A percentile compares a stretch with the other conserved stretches of the same genome.
These are phyloP conservation scores for Fusarium paranaense DNA, from an alignment of 2,329 filamentous ascomycete genomes.

Conservation along the genomic window DNA sequence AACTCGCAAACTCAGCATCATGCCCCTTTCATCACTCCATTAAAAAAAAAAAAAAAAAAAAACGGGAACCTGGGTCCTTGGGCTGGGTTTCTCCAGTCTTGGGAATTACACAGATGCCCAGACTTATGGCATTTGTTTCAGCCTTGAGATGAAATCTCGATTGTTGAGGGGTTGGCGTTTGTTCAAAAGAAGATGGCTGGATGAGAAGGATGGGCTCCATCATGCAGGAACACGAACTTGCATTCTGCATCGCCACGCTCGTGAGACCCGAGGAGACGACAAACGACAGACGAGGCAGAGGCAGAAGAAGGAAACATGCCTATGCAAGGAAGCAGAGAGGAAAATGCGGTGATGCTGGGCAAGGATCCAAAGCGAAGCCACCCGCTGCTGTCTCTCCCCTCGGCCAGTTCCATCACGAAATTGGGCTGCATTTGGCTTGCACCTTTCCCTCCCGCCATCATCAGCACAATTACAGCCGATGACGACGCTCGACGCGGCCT, in stretches of 20 bases:
- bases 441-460: neutral
- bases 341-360: neutral
- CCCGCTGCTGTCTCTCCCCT: neutral
- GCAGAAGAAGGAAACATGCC: neutral
- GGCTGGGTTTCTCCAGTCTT: neutral
- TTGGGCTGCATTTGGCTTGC: neutral
- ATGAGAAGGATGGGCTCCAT: constrained; percentile 6
- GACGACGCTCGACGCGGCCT: constrained; percentile 37
- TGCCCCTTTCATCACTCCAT: neutral
- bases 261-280: neutral
- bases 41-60: neutral
- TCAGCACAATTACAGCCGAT: constrained; percentile 26
- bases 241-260: constrained; percentile 12
- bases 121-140: constrained; percentile 29
- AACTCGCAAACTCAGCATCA: neutral
- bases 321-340: neutral
- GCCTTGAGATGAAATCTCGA: constrained; percentile 33
- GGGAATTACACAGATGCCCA: constrained; percentile 3
- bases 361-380: neutral
- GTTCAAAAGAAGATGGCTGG: constrained; percentile 14
- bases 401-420: neutral
- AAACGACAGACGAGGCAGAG: neutral
- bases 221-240: constrained; percentile 15
- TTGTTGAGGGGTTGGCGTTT: constrained; percentile 18
- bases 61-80: neutral